Base-by-base conservation (phyloP, 164 flowering plant genomes). In the Umbilicus rupestris region DNA sequence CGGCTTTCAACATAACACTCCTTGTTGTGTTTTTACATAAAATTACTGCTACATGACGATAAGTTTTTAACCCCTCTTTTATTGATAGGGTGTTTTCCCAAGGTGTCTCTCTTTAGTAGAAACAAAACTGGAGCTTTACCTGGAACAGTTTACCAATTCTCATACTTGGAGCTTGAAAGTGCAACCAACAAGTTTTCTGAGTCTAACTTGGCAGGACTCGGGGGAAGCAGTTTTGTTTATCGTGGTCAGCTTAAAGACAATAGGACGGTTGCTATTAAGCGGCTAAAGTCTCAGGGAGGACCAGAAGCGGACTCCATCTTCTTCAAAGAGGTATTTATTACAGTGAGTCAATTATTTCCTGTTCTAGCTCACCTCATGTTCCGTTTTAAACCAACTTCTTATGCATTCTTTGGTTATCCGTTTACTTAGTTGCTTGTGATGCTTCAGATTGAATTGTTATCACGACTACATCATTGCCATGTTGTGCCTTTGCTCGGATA, bases 401-500 rank as follows among this genome's bases (percentile, higher is more conserved):
- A 39, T 2, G 17, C 28, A 29, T 24, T 16, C 31, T 10, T 50
- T 64, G n/a, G 70, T 55, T 29, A 55, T 68, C 35, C 60, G 49
- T 47, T n/a, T 22, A 20, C 16, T 15, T 37, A n/a, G 15, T 67
- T 64, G 16, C 26, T 63, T 37, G 15, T 39, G 60, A 75, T 71
- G 57, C 29, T 39, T 68, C 87, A 91, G 99, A 87, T 94, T 74
- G 87, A 94, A 50, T 46, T 94, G 63, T 76, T 94, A 73, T 80
- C 99, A 65, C 87, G 96, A 77, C 90, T 89, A 15, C 84, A 95
- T 72, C 99, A 95, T 65, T 88, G 84, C 69, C 96, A 95, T 68
- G 86, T 95, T 68, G 96, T 95, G 64, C 97, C 96, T 69, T 79
- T 95, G 78, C 78, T 92, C 57, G 97, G 99, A 14, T 95, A 87